Conservation (phyloP, 208 protist species). For the Leishmania major region DNA sequence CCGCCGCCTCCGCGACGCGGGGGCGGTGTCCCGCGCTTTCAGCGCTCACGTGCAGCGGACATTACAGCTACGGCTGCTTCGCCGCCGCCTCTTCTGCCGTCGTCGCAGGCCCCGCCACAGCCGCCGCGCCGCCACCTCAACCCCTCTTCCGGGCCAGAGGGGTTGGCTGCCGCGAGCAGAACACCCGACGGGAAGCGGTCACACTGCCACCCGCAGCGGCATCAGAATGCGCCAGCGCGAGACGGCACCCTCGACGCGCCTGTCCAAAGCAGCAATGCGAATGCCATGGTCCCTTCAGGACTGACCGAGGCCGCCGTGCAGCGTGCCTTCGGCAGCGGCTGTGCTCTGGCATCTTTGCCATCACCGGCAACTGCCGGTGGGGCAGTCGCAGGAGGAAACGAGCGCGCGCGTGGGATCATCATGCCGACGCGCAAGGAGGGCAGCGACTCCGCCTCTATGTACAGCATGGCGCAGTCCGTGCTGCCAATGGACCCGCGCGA, state of each 20-base stretch:
- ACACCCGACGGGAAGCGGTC: not conserved
- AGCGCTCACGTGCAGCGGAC: constrained; percentile 14
- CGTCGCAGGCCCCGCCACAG: constrained; percentile 1
- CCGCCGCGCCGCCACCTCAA: not conserved
- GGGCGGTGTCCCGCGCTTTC: constrained; percentile 3
- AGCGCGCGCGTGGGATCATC: constrained; percentile 20
- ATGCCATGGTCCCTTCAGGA: constrained; percentile 9
- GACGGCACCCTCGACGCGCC: not conserved
- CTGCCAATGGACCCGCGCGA: constrained; percentile 47
- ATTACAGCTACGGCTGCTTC: not conserved
- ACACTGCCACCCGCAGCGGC: not conserved
- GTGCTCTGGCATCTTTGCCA: too few relatives aligned
- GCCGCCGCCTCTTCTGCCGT: not conserved
- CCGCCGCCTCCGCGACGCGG: constrained; percentile 3
- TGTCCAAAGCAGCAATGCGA: not conserved
- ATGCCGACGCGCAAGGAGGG: constrained; percentile 41
- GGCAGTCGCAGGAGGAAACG: not conserved
- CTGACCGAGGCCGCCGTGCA: constrained; percentile 22
- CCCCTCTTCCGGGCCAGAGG: not conserved
- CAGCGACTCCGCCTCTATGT: constrained; percentile 45
- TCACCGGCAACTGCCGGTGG: not conserved
- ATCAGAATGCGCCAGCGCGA: not conserved
- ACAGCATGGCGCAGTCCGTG: constrained; percentile 52
- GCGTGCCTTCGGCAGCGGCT: constrained; percentile 17
- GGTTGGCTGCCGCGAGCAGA: not conserved